A percentile compares a stretch with the other conserved stretches of the same genome.
Evolutionary conservation across 169 alveolate species (phyloP).

Genomic region (Plasmodium malariae): DNA sequence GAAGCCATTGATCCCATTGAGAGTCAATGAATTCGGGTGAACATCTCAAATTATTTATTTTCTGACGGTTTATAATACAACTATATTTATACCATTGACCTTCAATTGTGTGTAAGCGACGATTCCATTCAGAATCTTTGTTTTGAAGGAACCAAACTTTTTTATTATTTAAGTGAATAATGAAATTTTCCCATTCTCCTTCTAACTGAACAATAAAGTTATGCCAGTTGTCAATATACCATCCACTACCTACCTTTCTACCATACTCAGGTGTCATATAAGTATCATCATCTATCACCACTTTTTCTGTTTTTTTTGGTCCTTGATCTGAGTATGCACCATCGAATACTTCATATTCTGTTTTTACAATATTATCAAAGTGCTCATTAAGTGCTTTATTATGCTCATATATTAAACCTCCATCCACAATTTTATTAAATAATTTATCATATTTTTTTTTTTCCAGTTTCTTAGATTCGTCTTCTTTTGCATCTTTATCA

Average conservation of each 20-base stretch:
- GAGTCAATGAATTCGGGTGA: too few species aligned
- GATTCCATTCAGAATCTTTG: background rate
- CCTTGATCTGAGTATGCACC: background rate
- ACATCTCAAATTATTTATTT: too few species aligned
- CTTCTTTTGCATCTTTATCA: too few species aligned
- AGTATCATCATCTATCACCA: background rate
- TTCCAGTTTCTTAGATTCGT: too few species aligned
- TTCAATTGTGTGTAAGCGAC: background rate
- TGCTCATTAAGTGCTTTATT: background rate
- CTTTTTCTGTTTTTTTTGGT: constrained; percentile 2
- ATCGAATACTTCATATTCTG: too few species aligned
- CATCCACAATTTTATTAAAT: background rate
- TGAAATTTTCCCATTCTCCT: background rate
- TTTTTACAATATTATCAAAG: background rate
- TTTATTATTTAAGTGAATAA: background rate
- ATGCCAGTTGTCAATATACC: background rate
- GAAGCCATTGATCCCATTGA: too few species aligned
- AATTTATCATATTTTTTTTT: too few species aligned
- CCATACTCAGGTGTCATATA: background rate
- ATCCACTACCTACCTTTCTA: background rate
- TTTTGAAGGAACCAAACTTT: background rate
- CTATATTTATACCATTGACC: background rate
- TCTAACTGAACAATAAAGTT: background rate
- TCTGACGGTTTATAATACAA: too few species aligned
- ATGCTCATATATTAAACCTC: background rate